Percentiles rank a stretch among this genome's conserved stretches.
phyloP scores from a whole-genome alignment of 495 filamentous ascomycete genomes.

The Hypoxylon intermedium region DNA sequence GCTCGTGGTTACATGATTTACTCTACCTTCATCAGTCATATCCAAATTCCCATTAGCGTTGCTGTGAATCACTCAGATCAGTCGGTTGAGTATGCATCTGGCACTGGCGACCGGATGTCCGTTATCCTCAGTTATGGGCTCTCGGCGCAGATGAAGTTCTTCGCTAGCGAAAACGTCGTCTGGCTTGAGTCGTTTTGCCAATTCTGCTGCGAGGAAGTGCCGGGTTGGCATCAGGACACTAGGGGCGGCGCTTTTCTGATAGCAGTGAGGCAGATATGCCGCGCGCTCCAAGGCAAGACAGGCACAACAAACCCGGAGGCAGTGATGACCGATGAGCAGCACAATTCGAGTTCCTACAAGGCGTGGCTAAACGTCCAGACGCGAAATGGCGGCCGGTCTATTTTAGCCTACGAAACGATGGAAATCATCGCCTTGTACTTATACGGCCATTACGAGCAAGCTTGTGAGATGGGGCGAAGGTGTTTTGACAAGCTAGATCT shows the following conservation, averaged over 20 bases:
- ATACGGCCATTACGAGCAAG: slow-evolving; percentile 76
- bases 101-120: slow-evolving; percentile 76
- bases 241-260: slow-evolving; percentile 78
- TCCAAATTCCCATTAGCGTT: slow-evolving; percentile 67
- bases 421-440: slow-evolving; percentile 75
- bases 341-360: slow-evolving; percentile 70
- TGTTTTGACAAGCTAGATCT: slow-evolving; percentile 64
- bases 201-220: slow-evolving; percentile 77
- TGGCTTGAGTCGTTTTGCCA: slow-evolving; percentile 78
- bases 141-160: slow-evolving; percentile 73
- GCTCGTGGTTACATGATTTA: slow-evolving; percentile 76
- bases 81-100: slow-evolving; percentile 72
- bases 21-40: slow-evolving; percentile 75
- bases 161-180: slow-evolving; percentile 73
- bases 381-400: slow-evolving; percentile 58
- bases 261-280: slow-evolving; percentile 72
- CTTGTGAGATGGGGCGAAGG: slow-evolving; percentile 69
- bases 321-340: slow-evolving; percentile 75
- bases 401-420: slow-evolving; percentile 75
- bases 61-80: slow-evolving; percentile 68
- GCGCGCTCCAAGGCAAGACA: slow-evolving; percentile 87
- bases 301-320: slow-evolving; percentile 58
- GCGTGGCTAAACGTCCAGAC: slow-evolving; percentile 55
- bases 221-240: slow-evolving; percentile 75
- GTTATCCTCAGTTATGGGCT: slow-evolving; percentile 77